A percentile compares a stretch with the other conserved stretches of the same genome.
Evolutionary conservation across 495 filamentous ascomycete species (phyloP).

Genomic region (Pyrenula aspistea): DNA sequence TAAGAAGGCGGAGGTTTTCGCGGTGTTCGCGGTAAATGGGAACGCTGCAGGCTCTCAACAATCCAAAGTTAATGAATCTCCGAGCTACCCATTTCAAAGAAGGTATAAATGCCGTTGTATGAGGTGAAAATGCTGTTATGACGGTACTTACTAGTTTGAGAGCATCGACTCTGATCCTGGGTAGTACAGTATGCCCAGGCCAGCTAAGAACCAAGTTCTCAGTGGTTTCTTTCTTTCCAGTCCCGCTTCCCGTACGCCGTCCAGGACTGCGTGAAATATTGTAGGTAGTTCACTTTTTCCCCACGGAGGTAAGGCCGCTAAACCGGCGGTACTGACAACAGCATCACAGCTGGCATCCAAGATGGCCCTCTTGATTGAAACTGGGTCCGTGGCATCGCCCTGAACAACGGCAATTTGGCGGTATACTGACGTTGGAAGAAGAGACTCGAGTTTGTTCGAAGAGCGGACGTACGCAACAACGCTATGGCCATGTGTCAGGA

Average conservation of each 20-base stretch:
- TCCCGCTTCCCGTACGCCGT: constrained; percentile 15
- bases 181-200: constrained; percentile 12
- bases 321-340: constrained; percentile 25
- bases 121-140: neutral
- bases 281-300: constrained; percentile 12
- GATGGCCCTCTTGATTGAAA: constrained; percentile 19
- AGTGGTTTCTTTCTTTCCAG: constrained; percentile 13
- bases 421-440: constrained; percentile 1
- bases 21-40: constrained; percentile 16
- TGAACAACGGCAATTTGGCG: constrained; percentile 13
- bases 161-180: constrained; percentile 12
- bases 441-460: constrained; percentile 18
- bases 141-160: constrained; percentile 16
- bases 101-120: neutral
- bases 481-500: constrained; percentile 23
- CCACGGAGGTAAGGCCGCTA: constrained; percentile 15
- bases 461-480: constrained; percentile 28
- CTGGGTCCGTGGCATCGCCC: constrained; percentile 25
- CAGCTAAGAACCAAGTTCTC: constrained; percentile 19
- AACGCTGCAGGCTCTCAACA: too few relatives aligned
- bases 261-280: constrained; percentile 17
- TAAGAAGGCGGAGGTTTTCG: constrained; percentile 13
- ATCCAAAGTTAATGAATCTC: too few relatives aligned
- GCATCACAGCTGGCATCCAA: constrained; percentile 21
- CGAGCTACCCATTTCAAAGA: neutral